A percentile compares a stretch with the other conserved stretches of the same genome.
These are phyloP conservation scores for Leucosporidium scottii DNA, from an alignment of 768 basidiomycete genomes.

Conservation along the genomic window DNA sequence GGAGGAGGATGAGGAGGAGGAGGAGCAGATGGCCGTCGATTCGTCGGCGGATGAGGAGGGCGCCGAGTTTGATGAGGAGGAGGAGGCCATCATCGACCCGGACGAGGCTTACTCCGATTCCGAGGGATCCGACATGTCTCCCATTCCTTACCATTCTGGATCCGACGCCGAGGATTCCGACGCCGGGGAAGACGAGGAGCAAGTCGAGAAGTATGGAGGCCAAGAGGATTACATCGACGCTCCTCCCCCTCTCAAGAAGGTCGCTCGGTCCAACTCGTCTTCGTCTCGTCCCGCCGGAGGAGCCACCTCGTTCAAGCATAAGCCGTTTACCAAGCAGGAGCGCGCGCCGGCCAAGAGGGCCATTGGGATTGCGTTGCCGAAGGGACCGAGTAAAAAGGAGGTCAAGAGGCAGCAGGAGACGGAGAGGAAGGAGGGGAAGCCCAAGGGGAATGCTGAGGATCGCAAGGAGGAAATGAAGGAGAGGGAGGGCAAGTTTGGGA, in stretches of 20 bases:
- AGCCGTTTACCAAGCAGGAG: slow-evolving; percentile 21
- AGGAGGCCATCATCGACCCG: no score
- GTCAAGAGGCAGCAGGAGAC: slow-evolving; percentile 19
- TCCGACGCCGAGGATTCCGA: slow-evolving; percentile 35
- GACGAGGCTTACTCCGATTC: slow-evolving; percentile 30
- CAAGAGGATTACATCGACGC: slow-evolving; percentile 29
- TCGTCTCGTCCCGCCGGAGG: slow-evolving; percentile 1
- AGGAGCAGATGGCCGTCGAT: slow-evolving; percentile 1
- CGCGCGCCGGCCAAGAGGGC: slow-evolving; percentile 9
- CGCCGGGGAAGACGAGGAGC: slow-evolving; percentile 41
- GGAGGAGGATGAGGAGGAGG: slow-evolving; percentile 3
- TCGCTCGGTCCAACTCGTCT: no score
- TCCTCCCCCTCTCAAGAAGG: slow-evolving; percentile 17
- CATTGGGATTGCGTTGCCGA: slow-evolving; percentile 3
- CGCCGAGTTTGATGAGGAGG: slow-evolving; percentile 29
- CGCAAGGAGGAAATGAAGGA: not conserved
- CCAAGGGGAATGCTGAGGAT: not conserved
- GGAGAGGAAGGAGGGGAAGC: slow-evolving; percentile 21
- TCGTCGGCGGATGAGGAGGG: slow-evolving; percentile 12
- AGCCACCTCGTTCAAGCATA: slow-evolving; percentile 24
- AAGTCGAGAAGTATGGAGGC: slow-evolving; percentile 41
- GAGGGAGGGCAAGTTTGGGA: not conserved
- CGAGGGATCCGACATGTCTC: slow-evolving; percentile 35
- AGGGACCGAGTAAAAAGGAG: slow-evolving; percentile 24
- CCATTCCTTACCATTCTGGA: slow-evolving; percentile 20